These are phyloP conservation scores for Coemansia erecta DNA, from an alignment of 192 early-diverging fungal genomes.

Conservation along the genomic window DNA sequence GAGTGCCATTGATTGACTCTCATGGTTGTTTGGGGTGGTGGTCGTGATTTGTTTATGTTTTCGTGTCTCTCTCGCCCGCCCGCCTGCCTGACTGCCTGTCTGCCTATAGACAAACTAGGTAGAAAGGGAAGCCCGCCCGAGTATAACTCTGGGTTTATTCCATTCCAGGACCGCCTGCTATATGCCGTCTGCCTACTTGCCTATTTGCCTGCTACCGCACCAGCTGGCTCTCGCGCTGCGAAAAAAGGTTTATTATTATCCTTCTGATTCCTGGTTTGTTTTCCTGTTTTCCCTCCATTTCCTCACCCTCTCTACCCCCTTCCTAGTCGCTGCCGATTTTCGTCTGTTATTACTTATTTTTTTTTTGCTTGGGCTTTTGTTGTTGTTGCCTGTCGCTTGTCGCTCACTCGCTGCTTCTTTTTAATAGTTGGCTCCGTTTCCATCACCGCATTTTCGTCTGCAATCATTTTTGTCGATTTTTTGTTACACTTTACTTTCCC, in stretches of 20 bases:
- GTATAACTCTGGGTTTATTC: too few species aligned
- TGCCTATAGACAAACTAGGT: too few species aligned
- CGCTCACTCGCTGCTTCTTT: constrained; percentile 8
- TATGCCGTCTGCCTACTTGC: not conserved
- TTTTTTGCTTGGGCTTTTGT: constrained; percentile 1
- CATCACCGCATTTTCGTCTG: constrained; percentile 6
- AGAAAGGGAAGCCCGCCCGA: too few species aligned
- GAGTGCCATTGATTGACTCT: too few species aligned
- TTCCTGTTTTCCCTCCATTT: constrained; percentile 1
- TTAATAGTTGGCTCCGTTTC: constrained; percentile 6
- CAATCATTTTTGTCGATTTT: constrained; percentile 11
- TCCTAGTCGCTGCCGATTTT: not conserved
- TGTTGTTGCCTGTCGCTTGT: constrained; percentile 9
- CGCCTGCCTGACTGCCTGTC: too few species aligned
- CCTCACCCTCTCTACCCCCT: not conserved
- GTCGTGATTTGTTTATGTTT: too few species aligned
- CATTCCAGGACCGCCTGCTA: not conserved
- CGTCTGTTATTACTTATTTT: too few species aligned
- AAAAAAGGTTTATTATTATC: not conserved
- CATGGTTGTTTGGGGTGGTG: too few species aligned
- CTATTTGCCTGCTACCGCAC: not conserved
- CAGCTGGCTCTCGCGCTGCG: too few species aligned
- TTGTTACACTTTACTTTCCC: constrained; percentile 13
- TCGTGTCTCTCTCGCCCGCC: too few species aligned
- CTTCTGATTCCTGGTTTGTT: constrained; percentile 3